Conservation (phyloP, 306 rosid species). For the Dalbergia cochinchinensis region DNA sequence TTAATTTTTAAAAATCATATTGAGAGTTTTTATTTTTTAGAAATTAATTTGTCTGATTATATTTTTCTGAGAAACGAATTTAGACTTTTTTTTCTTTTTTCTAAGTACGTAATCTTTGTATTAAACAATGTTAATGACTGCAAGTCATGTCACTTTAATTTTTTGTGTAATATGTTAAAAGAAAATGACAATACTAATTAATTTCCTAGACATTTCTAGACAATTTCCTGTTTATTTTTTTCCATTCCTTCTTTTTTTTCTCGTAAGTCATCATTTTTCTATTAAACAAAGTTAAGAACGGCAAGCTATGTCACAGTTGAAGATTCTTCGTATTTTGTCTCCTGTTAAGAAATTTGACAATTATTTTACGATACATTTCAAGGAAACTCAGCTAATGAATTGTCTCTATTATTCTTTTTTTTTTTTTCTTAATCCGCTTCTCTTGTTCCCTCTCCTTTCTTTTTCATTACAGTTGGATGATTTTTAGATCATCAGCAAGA, state of each 20-base stretch:
- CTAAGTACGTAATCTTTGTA: not conserved
- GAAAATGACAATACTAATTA: not conserved
- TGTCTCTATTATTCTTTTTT: no score
- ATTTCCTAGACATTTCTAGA: not conserved
- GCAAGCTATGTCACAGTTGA: no score
- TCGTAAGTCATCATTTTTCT: no score
- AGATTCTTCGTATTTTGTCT: no score
- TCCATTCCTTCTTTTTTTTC: no score
- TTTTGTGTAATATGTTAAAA: conserved; percentile 1
- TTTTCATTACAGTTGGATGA: not conserved
- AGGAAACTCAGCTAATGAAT: not conserved
- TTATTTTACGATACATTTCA: not conserved
- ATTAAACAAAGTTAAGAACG: no score
- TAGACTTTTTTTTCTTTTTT: no score
- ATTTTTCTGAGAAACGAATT: no score
- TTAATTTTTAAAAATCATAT: no score
- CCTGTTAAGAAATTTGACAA: not conserved
- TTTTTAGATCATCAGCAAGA: not conserved
- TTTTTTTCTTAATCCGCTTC: not conserved
- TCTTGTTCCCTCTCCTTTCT: not conserved
- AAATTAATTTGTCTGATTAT: no score
- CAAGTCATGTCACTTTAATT: conserved; percentile 24
- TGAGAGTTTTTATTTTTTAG: no score
- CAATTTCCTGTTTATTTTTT: no score
- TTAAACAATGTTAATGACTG: conserved; percentile 34